Evolutionary conservation across 169 alveolate genomes (phyloP).

Genomic region (Eimeria tenella): DNA sequence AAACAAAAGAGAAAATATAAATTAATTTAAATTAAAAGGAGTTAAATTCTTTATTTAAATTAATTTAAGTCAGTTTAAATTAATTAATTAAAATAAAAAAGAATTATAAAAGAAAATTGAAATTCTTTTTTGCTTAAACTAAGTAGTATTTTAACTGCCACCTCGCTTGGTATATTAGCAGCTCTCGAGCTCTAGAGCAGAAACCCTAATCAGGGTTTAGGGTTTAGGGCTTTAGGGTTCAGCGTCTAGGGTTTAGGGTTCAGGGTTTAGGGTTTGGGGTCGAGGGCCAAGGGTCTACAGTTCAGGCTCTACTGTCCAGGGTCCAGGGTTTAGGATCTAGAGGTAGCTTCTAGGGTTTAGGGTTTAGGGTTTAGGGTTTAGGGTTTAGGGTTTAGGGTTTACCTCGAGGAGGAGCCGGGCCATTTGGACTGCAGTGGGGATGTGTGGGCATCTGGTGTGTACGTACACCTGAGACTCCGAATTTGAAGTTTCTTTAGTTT

Average conservation of each 20-base stretch:
- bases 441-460: constrained; percentile 85
- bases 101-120: not conserved
- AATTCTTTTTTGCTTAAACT: not conserved
- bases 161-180: no score
- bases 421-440: constrained; percentile 83
- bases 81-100: not conserved
- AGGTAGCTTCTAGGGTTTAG: no score
- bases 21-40: not conserved
- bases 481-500: no score
- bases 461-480: not conserved
- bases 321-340: no score
- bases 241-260: not conserved
- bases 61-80: not conserved
- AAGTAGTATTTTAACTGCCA: no score
- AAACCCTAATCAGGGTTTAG: not conserved
- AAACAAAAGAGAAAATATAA: not conserved
- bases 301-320: no score
- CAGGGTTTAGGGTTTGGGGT: no score
- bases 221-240: not conserved
- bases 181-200: not conserved
- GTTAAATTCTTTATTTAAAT: not conserved
- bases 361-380: no score
- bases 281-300: no score
- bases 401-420: constrained; percentile 74
- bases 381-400: not conserved